phyloP scores from a whole-genome alignment of 2,329 filamentous ascomycete genomes.

The Aureobasidium melanogenum region DNA sequence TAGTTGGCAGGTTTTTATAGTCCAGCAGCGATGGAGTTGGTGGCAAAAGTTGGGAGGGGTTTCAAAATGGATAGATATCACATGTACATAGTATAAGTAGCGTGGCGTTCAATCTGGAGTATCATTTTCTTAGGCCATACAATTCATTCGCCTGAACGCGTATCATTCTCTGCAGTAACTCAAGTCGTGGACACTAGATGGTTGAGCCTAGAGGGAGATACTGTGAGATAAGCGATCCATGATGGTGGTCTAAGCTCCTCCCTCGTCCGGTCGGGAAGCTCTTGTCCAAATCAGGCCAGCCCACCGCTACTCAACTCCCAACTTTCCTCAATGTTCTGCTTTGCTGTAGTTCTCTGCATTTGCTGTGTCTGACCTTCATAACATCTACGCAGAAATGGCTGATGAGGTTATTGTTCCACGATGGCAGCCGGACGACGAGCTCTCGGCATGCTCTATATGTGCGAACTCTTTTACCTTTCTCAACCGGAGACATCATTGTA shows the following conservation, averaged over 20 bases:
- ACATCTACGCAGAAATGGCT: not conserved
- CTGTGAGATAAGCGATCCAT: not conserved
- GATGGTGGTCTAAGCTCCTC: not conserved
- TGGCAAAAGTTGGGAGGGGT: constrained; percentile 1
- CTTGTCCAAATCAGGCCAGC: not conserved
- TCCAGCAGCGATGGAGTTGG: not conserved
- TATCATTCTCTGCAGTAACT: not conserved
- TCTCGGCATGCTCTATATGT: constrained; percentile 78
- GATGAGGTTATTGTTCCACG: constrained; percentile 53
- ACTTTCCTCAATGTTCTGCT: not conserved
- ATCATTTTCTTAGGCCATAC: not conserved
- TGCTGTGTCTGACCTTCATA: not conserved
- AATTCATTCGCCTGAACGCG: not conserved
- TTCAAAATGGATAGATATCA: not conserved
- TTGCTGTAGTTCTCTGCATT: not conserved
- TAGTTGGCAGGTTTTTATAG: not conserved
- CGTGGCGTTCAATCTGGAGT: not conserved
- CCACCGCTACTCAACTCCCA: not conserved
- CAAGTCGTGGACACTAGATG: not conserved
- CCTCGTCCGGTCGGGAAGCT: too few species aligned
- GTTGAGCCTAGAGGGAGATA: not conserved
- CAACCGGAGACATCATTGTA: constrained; percentile 86
- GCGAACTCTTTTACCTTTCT: constrained; percentile 70
- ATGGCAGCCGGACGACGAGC: constrained; percentile 86
- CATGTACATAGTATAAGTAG: constrained; percentile 4